phyloP scores from a whole-genome alignment of 805 yeast species.

The Ogataea nitratoaversa region DNA sequence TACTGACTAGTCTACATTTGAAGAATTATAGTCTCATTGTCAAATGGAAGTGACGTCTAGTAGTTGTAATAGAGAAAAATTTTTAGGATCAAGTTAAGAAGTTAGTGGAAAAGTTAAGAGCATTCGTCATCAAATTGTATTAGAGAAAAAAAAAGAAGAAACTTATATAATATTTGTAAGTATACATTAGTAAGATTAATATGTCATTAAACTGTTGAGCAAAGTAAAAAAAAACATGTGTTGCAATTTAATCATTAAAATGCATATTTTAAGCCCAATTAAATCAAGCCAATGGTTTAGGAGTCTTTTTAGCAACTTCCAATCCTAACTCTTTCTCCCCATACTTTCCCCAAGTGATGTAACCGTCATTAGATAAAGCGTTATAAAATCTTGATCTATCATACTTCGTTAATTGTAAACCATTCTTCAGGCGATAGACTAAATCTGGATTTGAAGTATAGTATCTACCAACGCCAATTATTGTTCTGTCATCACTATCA shows the following conservation, averaged over 20 bases:
- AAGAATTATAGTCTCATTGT: too few species aligned
- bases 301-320: constrained; percentile 7
- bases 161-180: too few species aligned
- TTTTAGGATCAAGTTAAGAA: too few species aligned
- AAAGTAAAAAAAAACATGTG: too few species aligned
- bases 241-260: too few species aligned
- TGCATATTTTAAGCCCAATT: too few species aligned
- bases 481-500: constrained; percentile 36
- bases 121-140: not conserved
- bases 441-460: constrained; percentile 46
- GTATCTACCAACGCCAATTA: constrained; percentile 37
- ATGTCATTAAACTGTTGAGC: too few species aligned
- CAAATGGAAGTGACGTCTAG: too few species aligned
- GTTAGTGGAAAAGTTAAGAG: not conserved
- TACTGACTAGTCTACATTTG: too few species aligned
- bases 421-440: constrained; percentile 33
- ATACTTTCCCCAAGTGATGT: constrained; percentile 13
- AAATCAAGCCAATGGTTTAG: constrained; percentile 11
- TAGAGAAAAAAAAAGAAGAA: not conserved
- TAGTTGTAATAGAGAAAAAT: too few species aligned
- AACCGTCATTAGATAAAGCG: constrained; percentile 10
- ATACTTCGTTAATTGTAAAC: constrained; percentile 33
- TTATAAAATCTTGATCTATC: constrained; percentile 37
- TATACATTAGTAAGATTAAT: too few species aligned
- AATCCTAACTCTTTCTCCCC: constrained; percentile 13